A percentile compares a stretch with the other conserved stretches of the same genome.
phyloP scores from a whole-genome alignment of 2,329 filamentous ascomycete species.

The Trichoderma atrobrunneum region DNA sequence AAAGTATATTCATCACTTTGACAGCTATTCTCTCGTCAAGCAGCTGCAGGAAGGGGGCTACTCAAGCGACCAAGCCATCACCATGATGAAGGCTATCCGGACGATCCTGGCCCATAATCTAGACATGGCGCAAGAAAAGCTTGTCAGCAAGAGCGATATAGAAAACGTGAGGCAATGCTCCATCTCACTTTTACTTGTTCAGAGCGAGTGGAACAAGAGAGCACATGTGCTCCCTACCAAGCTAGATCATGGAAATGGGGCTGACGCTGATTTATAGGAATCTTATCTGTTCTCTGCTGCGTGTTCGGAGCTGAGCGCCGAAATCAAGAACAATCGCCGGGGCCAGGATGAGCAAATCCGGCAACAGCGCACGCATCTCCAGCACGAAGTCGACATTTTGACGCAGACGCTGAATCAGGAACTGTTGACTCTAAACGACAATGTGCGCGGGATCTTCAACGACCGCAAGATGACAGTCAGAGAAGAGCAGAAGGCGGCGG shows the following conservation, averaged over 20 bases:
- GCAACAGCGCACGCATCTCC: conserved; percentile 77
- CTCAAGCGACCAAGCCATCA: conserved; percentile 70
- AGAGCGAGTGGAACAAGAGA: neutral
- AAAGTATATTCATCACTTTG: conserved; percentile 92
- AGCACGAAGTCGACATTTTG: conserved; percentile 94
- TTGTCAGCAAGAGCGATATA: conserved; percentile 88
- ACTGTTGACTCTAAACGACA: conserved; percentile 75
- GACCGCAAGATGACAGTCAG: conserved; percentile 90
- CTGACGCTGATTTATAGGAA: conserved; percentile 48
- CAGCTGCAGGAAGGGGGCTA: conserved; percentile 74
- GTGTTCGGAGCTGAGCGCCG: conserved; percentile 85
- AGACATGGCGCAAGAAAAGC: conserved; percentile 70
- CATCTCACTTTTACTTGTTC: neutral
- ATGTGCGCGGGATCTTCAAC: conserved; percentile 93
- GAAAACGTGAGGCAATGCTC: conserved; percentile 61
- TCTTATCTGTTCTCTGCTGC: conserved; percentile 91
- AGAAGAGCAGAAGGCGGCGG: conserved; percentile 80
- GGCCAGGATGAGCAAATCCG: conserved; percentile 77
- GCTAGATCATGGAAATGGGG: neutral
- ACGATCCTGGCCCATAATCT: conserved; percentile 74
- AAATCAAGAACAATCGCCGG: conserved; percentile 75
- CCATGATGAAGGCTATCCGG: conserved; percentile 89
- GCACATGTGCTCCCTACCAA: neutral
- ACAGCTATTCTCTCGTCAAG: conserved; percentile 86
- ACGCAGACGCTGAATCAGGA: conserved; percentile 84